Base-by-base conservation (phyloP, 352 stramenopile genomes). In the Globisporangium abappressorium region DNA sequence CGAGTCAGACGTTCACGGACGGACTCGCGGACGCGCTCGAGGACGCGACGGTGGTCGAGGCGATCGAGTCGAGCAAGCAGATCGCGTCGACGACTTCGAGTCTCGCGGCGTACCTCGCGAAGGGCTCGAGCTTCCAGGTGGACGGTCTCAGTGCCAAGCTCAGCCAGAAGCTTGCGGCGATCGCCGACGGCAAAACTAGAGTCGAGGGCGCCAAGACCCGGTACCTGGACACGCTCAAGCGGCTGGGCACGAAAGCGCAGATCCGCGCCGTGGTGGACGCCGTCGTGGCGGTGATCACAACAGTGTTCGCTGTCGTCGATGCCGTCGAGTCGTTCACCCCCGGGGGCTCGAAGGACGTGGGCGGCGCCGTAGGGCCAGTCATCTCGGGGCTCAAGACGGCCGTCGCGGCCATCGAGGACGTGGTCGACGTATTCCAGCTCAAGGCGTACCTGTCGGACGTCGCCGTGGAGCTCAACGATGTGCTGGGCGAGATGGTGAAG, bases 51-150 rank as follows among this genome's bases (percentile, higher is more conserved):
- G 24, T 57, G 24, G 22, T 30, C 15, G 24, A 57, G 6, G 53
- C 53, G 53, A 57, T 57, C 24, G 53, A 57, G 24, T 33, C 53
- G 26, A 57, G 53, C 53, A 57, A 57, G 53, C 24, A 36, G 53
- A 57, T 57, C 53, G 24, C 53, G 1, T 7, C 12, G 2, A 36
- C 26, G 3, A 36, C 53, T 14, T 57, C 53, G 5, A 57, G 53
- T 1, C 53, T 57, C 22, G 26, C 26, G 12, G 22, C 53, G 24
- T 57, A 57, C 53, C 53, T 57, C 14, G 24, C 53, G 5, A 57
- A 57, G 20, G 53, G 53, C 24, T 57, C 53, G 26, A 22, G 12
- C 14, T 57, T 57, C 53, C 15, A 57, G 3, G 53, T 57, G 5
- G 22, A 57, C 4, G 53, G 53, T 1, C 53, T 57, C 53, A 36